Evolutionary conservation across 2,329 filamentous ascomycete genomes (phyloP), one percentile per base, ranked within the genome.

Genomic region (Phialophora macrospora): DNA sequence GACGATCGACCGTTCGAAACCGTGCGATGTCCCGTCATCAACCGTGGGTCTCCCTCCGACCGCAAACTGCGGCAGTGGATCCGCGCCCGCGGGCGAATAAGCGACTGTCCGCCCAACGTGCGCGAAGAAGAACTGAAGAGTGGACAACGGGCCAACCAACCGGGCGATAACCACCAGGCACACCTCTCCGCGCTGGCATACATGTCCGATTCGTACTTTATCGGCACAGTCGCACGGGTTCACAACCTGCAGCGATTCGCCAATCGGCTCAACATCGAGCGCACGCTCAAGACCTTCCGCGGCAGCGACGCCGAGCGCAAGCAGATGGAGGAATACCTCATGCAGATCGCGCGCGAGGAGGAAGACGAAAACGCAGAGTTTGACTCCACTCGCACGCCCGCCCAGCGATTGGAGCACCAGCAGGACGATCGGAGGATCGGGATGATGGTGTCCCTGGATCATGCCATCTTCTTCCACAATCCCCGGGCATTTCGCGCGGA

Each of bases 151-250:
- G 62, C 63, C 8, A 60, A 70, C 58, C 55, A 62, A 26, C 64
- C 62, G 1, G 68, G 66, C n/a, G 70, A 72, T 44, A 72, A 72
- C 56, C 72, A 72, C 62, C 71, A 72, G 51, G 71, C 72, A 1
- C 72, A 73, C 60, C 82, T 97, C 41, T 90, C 87, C 44, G 95
- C 95, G 8, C 83, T 99, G 68, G 94, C 94, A 26, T 99, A 98
- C 80, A 91, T 98, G 81, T 92, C 89, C 28, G 94, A 98, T 79
- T 90, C 86, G 75, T 95, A 91, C 80, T 98, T 99, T 79, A 93
- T 98, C 77, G 93, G 91, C 46, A 97, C 93, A 1, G 87, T 97
- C 7, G 83, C 89, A 30, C 87, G 92, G 22, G 88, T 93, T 62
- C 93, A 97, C 77, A 85, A 87, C 63, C 83, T 97, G 41, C 93